Evolutionary conservation across 768 basidiomycete species (phyloP), one percentile per base, ranked within the genome.

Genomic region (Macrolepiota albuminosa): DNA sequence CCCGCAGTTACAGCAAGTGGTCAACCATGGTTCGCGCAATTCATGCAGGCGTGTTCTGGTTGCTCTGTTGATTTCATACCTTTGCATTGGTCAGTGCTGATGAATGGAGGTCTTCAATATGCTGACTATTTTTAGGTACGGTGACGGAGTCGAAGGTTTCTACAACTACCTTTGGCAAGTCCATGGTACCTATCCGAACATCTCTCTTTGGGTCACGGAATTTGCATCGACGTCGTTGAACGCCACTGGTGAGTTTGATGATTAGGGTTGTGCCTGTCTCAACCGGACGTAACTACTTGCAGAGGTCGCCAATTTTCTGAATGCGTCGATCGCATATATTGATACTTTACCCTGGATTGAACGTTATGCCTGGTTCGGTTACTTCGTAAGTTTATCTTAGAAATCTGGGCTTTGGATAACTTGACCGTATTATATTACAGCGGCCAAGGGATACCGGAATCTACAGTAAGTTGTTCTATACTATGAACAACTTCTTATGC

Each of bases 361-460:
- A 64, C 78, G 84, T 21, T 87, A 86, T 64, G 75, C 84, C 0
- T 88, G 85, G 85, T 87, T 86, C 65, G 86, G 85, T 8, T 76
- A 69, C 62, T 76, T 75, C 67, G 78, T 78, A 60, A 70, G 77
- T 71, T n/a, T 16, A 26, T 34, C 7, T 11, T 9, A 46, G 46
- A 29, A 50, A 58, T 52, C 66, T 49, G 63, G 59, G 59, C 49
- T 54, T 48, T 37, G 21, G 31, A 56, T 45, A 42, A 54, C 54
- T 64, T 8, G 59, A 47, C 11, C 3, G 29, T 14, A 3, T 10
- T 18, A 14, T 47, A 21, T 31, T 56, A 43, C 51, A 83, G 81
- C 75, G 81, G 21, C 76, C 80, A 2, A 66, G 70, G 51, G 66
- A 72, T 16, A 73, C 71, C 39, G 69, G 73, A 36, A 71, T 74